Conservation (phyloP, 2,329 filamentous ascomycete species). For the Stagonosporopsis tanaceti region DNA sequence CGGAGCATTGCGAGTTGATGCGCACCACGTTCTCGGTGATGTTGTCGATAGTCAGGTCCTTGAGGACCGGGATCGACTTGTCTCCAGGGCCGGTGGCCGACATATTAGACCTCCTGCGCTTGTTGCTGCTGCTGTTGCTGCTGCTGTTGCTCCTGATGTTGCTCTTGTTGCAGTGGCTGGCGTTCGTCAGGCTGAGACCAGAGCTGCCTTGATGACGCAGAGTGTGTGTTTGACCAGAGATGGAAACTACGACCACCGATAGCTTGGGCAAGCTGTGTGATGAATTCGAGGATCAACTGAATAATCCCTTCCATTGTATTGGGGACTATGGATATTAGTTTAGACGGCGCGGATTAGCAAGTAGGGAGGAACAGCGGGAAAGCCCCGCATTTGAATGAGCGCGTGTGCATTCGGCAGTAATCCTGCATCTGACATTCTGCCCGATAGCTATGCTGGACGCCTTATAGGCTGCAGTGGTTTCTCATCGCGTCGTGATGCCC, state of each 20-base stretch:
- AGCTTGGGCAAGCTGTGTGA: slow-evolving; percentile 1
- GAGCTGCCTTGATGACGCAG: slow-evolving; percentile 9
- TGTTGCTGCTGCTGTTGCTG: slow-evolving; percentile 1
- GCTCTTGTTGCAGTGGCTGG: slow-evolving; percentile 15
- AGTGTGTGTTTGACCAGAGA: slow-evolving; percentile 12
- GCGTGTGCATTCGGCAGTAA: neutral
- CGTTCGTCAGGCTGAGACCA: slow-evolving; percentile 15
- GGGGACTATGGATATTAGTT: slow-evolving; percentile 7
- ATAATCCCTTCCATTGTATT: slow-evolving; percentile 12
- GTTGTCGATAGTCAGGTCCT: slow-evolving; percentile 79
- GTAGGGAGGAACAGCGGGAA: neutral
- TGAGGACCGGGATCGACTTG: slow-evolving; percentile 60
- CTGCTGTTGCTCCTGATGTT: slow-evolving; percentile 1
- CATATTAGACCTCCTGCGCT: slow-evolving; percentile 7
- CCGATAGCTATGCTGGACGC: slow-evolving; percentile 6
- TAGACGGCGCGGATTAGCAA: slow-evolving; percentile 7
- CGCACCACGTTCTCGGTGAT: slow-evolving; percentile 76
- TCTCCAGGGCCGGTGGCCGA: slow-evolving; percentile 2
- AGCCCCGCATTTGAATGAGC: slow-evolving; percentile 5
- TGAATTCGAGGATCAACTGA: slow-evolving; percentile 4
- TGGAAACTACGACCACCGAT: slow-evolving; percentile 5
- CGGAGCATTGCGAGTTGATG: slow-evolving; percentile 75
- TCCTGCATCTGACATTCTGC: neutral
- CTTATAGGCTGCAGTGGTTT: slow-evolving; percentile 13
- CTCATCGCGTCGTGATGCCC: neutral